Evolutionary conservation across 2,329 filamentous ascomycete genomes (phyloP).

Genomic region (Metarhizium brunneum): DNA sequence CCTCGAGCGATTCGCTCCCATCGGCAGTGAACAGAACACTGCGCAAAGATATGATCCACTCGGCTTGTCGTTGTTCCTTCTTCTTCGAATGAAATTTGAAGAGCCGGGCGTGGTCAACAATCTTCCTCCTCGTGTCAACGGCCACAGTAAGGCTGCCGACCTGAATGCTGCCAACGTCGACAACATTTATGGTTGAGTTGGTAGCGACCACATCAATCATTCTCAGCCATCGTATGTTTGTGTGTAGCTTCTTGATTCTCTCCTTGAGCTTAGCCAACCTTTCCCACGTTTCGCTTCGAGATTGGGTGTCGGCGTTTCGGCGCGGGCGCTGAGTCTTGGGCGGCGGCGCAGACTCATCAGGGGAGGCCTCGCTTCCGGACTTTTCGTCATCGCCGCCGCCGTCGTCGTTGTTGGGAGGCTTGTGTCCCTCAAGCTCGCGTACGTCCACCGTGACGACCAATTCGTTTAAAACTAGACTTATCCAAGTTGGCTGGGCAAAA

Average conservation of each 20-base stretch:
- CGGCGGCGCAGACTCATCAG: conserved; percentile 9
- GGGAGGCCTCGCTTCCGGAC: conserved; percentile 14
- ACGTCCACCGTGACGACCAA: conserved; percentile 77
- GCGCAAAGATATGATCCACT: conserved; percentile 83
- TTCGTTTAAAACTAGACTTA: conserved; percentile 82
- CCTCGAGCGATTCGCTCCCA: conserved; percentile 73
- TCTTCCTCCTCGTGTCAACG: conserved; percentile 85
- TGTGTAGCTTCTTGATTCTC: conserved; percentile 74
- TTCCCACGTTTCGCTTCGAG: conserved; percentile 70
- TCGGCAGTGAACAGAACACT: conserved; percentile 85
- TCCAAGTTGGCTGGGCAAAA: conserved; percentile 94
- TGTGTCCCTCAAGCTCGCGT: conserved; percentile 49
- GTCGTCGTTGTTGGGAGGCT: conserved; percentile 21
- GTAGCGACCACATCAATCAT: conserved; percentile 83
- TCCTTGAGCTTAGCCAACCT: conserved; percentile 73
- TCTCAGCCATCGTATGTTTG: conserved; percentile 78
- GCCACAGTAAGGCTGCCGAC: conserved; percentile 76
- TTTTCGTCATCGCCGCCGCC: conserved; percentile 17
- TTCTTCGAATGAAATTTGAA: conserved; percentile 59
- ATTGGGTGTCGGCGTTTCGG: conserved; percentile 15
- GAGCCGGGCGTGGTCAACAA: conserved; percentile 80
- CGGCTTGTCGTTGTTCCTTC: conserved; percentile 56
- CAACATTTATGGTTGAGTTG: conserved; percentile 66
- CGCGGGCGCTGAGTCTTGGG: conserved; percentile 8
- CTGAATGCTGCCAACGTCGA: conserved; percentile 76